These are phyloP conservation scores for Lepidium sativum DNA, from an alignment of 345 rosid genomes.

Conservation along the genomic window DNA sequence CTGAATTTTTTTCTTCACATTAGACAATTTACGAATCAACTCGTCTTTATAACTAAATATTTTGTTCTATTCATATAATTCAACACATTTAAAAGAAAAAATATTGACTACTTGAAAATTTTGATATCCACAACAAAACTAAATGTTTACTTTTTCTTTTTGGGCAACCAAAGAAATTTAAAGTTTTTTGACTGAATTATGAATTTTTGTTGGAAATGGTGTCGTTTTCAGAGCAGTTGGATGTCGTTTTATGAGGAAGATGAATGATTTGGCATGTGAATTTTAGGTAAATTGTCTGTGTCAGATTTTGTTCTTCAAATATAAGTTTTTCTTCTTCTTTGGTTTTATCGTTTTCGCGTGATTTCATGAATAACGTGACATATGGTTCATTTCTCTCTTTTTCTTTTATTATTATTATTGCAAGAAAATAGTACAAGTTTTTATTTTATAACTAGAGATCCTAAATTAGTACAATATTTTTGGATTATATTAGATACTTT, in stretches of 20 bases:
- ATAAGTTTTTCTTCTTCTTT: neutral
- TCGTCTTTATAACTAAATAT: neutral
- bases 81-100: no score
- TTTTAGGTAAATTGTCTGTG: slow-evolving; percentile 16
- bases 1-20: neutral
- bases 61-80: neutral
- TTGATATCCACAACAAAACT: no score
- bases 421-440: neutral
- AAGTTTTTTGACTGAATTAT: neutral
- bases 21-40: neutral
- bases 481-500: slow-evolving; percentile 4
- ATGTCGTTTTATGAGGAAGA: slow-evolving; percentile 21
- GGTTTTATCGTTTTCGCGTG: slow-evolving; percentile 17
- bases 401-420: neutral
- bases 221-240: slow-evolving; percentile 25
- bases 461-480: neutral
- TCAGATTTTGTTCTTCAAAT: slow-evolving; percentile 2
- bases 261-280: slow-evolving; percentile 19
- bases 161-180: no score
- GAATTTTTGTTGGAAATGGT: neutral
- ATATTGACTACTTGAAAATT: no score
- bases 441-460: neutral
- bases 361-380: slow-evolving; percentile 18
- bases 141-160: no score
- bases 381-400: slow-evolving; percentile 10